phyloP scores from a whole-genome alignment of 352 stramenopile genomes.

The Bremia lactucae region DNA sequence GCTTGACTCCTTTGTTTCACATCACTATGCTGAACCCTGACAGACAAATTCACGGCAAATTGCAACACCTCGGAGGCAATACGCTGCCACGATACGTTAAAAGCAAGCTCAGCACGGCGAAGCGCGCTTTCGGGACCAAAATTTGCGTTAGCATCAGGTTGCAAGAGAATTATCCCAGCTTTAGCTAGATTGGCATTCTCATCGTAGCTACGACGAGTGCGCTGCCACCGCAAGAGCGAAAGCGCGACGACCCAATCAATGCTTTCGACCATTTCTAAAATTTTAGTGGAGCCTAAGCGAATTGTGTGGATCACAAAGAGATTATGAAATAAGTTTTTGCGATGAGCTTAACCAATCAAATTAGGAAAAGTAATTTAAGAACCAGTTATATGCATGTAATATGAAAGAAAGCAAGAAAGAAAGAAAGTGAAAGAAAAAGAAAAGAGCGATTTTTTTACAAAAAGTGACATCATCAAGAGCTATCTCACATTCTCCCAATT shows the following conservation, averaged over 20 bases:
- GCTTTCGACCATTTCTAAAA: conserved; percentile 5
- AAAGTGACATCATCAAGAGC: conserved; percentile 72
- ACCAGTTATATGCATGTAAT: too few species aligned
- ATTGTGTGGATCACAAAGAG: too few species aligned
- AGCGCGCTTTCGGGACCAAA: conserved; percentile 18
- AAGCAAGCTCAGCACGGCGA: conserved; percentile 21
- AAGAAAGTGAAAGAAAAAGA: conserved; percentile 87
- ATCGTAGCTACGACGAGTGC: conserved; percentile 43
- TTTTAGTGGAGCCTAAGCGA: conserved; percentile 5
- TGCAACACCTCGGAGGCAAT: conserved; percentile 51
- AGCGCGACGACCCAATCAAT: conserved; percentile 36
- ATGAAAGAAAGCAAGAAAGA: conserved; percentile 80
- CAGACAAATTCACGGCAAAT: conserved; percentile 58
- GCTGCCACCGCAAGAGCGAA: conserved; percentile 56
- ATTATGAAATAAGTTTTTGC: too few species aligned
- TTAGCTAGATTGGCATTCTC: conserved; percentile 30
- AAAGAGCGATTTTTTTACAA: conserved; percentile 64
- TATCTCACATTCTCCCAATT: neutral
- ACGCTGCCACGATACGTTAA: conserved; percentile 53
- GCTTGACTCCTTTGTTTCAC: conserved; percentile 26
- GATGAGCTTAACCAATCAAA: too few species aligned
- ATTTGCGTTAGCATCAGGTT: conserved; percentile 7
- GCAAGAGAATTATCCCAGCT: conserved; percentile 25
- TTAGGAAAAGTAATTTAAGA: too few species aligned
- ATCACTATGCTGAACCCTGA: conserved; percentile 36